Base-by-base conservation (phyloP, 108 stramenopile genomes). In the Pelagomonas calceolata region DNA sequence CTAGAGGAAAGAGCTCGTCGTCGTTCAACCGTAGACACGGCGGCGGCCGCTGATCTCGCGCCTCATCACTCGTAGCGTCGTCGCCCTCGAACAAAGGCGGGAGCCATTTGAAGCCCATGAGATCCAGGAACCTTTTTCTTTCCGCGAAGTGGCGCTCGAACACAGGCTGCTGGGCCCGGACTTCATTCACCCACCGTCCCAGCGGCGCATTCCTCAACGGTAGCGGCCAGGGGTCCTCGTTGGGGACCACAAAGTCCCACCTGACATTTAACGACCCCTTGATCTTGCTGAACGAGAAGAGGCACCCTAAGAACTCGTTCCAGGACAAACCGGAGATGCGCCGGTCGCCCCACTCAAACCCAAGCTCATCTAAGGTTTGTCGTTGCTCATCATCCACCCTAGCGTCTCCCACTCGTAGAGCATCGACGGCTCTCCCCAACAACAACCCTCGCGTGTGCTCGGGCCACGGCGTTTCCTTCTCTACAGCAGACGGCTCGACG, bases 221-320 rank as follows among this genome's bases (percentile, higher is more conserved):
- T 63, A 78, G 68, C 26, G 94, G 94, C 94, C 94, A 95, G 7
- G 94, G 94, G 71, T 91, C 85, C 73, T 91, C 92, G 44, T 85
- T 85, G 30, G 92, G 94, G 81, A 95, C 92, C 26, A 87, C 84
- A 74, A 91, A 95, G 68, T 89, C 89, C 63, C 73, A 66, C 0
- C 81, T 73, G 29, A 94, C 91, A 73, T 85, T 87, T 74, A 92
- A 83, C 70, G 93, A 90, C 36, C 94, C 94, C 67, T 89, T 78
- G 44, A 95, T 80, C 77, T 89, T 85, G 73, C 86, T 90, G 65
- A 88, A 89, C 26, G 85, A 84, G 69, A 82, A 91, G 70, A 92
- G 68, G 21, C 88, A 91, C 73, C 89, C 90, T 85, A 94, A 88
- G 63, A 68, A 34, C 30, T 0, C 36, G 44, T 68, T 36, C 35